Evolutionary conservation across 169 alveolate genomes (phyloP).

Genomic region (Plasmodium reichenowi): DNA sequence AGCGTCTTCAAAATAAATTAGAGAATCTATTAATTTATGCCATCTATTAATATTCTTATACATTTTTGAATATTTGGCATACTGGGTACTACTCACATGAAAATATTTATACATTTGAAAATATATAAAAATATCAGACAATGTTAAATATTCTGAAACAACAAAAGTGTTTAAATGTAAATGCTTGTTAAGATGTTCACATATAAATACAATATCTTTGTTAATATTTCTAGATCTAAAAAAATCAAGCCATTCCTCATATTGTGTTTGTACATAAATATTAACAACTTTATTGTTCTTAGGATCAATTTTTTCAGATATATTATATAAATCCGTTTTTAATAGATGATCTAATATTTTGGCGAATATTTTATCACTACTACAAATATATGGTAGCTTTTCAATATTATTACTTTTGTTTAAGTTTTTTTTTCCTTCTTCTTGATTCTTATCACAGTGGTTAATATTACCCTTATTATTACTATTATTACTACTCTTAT

Average conservation of each 20-base stretch:
- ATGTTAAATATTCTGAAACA: conserved; percentile 25
- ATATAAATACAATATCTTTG: conserved; percentile 16
- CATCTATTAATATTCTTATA: conserved; percentile 52
- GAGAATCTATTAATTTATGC: conserved; percentile 30
- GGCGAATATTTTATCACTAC: conserved; percentile 63
- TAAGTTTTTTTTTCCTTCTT: no score
- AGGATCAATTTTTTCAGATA: not conserved
- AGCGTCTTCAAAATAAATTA: conserved; percentile 9
- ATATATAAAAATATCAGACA: conserved; percentile 58
- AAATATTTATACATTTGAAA: conserved; percentile 65
- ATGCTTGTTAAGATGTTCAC: conserved; percentile 62
- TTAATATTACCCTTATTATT: not conserved
- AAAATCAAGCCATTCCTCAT: conserved; percentile 75
- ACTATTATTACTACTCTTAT: not conserved
- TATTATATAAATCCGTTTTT: conserved; percentile 43
- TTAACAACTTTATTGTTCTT: conserved; percentile 14
- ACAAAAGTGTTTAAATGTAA: conserved; percentile 56
- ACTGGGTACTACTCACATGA: conserved; percentile 1
- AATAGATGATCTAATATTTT: conserved; percentile 43
- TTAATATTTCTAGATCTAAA: conserved; percentile 16
- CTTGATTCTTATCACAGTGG: no score
- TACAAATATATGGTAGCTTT: conserved; percentile 1
- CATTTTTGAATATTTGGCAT: conserved; percentile 11
- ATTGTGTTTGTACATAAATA: conserved; percentile 50
- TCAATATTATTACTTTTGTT: no score